Conservation (phyloP, 768 basidiomycete species). For the Agrocybe pediades region DNA sequence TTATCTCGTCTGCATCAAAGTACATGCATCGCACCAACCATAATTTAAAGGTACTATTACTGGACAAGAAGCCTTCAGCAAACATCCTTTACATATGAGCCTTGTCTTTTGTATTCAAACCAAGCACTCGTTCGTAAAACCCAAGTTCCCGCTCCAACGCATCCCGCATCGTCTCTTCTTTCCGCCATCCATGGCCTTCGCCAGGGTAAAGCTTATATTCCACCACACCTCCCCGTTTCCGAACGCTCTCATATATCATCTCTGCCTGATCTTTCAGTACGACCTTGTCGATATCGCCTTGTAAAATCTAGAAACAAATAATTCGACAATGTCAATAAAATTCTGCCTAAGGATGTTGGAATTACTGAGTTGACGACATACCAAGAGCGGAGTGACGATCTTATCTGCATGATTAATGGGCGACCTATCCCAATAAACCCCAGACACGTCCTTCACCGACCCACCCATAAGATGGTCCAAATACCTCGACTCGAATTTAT, state of each 20-base stretch:
- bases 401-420: slow-evolving; percentile 62
- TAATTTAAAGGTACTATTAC: too few relatives aligned
- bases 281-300: slow-evolving; percentile 62
- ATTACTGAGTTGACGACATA: slow-evolving; percentile 38
- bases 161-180: slow-evolving; percentile 53
- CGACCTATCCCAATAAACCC: slow-evolving; percentile 60
- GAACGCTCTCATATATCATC: slow-evolving; percentile 54
- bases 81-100: too few relatives aligned
- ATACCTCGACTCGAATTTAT: slow-evolving; percentile 71
- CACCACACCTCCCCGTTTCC: slow-evolving; percentile 49
- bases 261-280: slow-evolving; percentile 72
- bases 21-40: too few relatives aligned
- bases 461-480: slow-evolving; percentile 65
- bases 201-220: slow-evolving; percentile 64
- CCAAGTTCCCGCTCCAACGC: slow-evolving; percentile 53
- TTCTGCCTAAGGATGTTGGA: too few relatives aligned
- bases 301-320: slow-evolving; percentile 63
- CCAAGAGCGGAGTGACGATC: slow-evolving; percentile 66
- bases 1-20: too few relatives aligned
- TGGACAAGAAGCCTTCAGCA: too few relatives aligned
- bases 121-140: slow-evolving; percentile 54
- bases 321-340: background rate
- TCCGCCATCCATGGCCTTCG: slow-evolving; percentile 71
- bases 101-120: too few relatives aligned
- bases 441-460: slow-evolving; percentile 51